Evolutionary conservation across 768 basidiomycete species (phyloP).

Genomic region (Serendipita sp.): DNA sequence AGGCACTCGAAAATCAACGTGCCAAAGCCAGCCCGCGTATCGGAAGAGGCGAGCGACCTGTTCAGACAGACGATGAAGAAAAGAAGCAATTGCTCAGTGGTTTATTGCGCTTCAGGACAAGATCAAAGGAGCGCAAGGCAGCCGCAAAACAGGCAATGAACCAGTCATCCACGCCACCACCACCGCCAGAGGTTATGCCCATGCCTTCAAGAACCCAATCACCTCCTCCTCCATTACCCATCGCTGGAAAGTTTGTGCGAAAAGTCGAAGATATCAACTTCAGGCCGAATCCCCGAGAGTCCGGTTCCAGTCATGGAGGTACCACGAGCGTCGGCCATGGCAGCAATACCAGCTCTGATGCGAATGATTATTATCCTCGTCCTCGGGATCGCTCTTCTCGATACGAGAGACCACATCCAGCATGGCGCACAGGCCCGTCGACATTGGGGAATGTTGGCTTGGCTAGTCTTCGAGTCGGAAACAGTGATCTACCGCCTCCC

Average conservation of each 20-base stretch:
- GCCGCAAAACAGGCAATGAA: background rate
- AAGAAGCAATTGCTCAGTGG: background rate
- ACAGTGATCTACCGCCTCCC: background rate
- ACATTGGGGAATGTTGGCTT: background rate
- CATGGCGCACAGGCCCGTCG: background rate
- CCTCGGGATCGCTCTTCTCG: slow-evolving; percentile 5
- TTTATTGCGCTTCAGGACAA: background rate
- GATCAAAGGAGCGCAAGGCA: slow-evolving; percentile 1
- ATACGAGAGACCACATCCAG: slow-evolving; percentile 1
- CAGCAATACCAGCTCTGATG: background rate
- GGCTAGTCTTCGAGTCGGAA: background rate
- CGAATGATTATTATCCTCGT: background rate
- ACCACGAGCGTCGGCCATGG: background rate
- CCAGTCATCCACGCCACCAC: background rate
- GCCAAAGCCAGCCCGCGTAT: too few species aligned
- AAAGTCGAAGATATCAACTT: background rate
- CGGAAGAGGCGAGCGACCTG: background rate
- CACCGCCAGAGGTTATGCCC: background rate
- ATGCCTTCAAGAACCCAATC: background rate
- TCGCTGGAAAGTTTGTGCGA: background rate
- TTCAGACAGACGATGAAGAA: background rate
- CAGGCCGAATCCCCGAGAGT: background rate
- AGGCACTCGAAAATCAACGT: background rate
- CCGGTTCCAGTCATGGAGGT: slow-evolving; percentile 1
- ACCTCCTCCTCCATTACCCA: background rate